A percentile compares a stretch with the other conserved stretches of the same genome.
Evolutionary conservation across 2,329 filamentous ascomycete species (phyloP).

Genomic region (Hortaea werneckii): DNA sequence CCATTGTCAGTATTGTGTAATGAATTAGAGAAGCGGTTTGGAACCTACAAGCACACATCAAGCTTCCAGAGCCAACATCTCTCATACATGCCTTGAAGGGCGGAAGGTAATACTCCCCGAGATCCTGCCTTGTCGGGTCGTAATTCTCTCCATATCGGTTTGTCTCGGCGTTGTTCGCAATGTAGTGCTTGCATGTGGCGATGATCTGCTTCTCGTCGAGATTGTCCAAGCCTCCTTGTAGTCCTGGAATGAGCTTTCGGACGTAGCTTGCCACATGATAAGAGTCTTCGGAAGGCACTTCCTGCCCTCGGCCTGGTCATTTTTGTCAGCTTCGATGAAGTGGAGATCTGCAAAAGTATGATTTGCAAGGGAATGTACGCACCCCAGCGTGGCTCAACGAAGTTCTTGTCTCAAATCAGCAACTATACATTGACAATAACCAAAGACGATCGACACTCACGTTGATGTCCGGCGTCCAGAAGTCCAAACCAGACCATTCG

Average conservation of each 20-base stretch:
- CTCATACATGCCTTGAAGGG: constrained; percentile 47
- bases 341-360: too few species aligned
- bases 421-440: too few species aligned
- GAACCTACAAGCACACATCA: constrained; percentile 48
- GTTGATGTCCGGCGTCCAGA: constrained; percentile 55
- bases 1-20: neutral
- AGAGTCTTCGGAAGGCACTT: constrained; percentile 33
- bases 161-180: constrained; percentile 14
- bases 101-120: constrained; percentile 58
- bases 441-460: constrained; percentile 17
- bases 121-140: constrained; percentile 48
- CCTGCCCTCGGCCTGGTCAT: constrained; percentile 12
- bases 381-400: neutral
- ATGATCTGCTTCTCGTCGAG: constrained; percentile 27
- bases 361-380: too few species aligned
- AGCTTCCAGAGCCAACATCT: constrained; percentile 35
- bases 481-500: constrained; percentile 46
- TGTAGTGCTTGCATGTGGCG: constrained; percentile 39
- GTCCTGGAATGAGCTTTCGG: constrained; percentile 22
- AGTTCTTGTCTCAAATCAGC: neutral
- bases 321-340: too few species aligned
- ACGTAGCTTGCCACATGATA: constrained; percentile 26
- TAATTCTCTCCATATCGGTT: constrained; percentile 38
- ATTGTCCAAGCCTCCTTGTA: constrained; percentile 16
- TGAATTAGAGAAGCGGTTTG: neutral